A percentile compares a stretch with the other conserved stretches of the same genome.
phyloP scores from a whole-genome alignment of 768 basidiomycete genomes.

The Hericium alpestre region DNA sequence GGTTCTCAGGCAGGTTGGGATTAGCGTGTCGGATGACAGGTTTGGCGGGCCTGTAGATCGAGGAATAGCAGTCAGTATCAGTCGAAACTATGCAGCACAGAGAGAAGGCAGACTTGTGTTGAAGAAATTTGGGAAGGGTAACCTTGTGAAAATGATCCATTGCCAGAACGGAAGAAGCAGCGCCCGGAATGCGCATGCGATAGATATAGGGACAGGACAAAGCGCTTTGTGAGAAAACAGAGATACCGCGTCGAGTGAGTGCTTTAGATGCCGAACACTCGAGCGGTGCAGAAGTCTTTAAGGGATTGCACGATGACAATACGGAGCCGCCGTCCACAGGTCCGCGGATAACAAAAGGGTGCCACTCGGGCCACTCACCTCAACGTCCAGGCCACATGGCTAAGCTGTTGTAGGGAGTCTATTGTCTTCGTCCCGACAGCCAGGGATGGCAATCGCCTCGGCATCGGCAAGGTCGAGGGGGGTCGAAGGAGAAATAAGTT shows the following conservation, averaged over 20 bases:
- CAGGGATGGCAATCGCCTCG: background rate
- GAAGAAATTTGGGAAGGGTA: background rate
- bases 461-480: background rate
- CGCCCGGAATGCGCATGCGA: too few species aligned
- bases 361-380: background rate
- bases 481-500: too few species aligned
- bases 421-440: background rate
- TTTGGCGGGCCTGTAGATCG: too few species aligned
- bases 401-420: background rate
- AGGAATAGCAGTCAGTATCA: too few species aligned
- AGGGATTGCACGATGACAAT: too few species aligned
- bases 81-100: too few species aligned
- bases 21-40: background rate
- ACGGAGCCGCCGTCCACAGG: too few species aligned
- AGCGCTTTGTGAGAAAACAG: background rate
- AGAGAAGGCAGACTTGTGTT: background rate
- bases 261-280: too few species aligned
- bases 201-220: background rate
- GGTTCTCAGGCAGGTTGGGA: background rate
- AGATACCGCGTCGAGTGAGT: background rate
- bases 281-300: too few species aligned
- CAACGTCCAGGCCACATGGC: background rate
- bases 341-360: too few species aligned
- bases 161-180: background rate
- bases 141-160: constrained; percentile 1